Evolutionary conservation across 2,329 filamentous ascomycete genomes (phyloP).

Genomic region (Cercospora janseana): DNA sequence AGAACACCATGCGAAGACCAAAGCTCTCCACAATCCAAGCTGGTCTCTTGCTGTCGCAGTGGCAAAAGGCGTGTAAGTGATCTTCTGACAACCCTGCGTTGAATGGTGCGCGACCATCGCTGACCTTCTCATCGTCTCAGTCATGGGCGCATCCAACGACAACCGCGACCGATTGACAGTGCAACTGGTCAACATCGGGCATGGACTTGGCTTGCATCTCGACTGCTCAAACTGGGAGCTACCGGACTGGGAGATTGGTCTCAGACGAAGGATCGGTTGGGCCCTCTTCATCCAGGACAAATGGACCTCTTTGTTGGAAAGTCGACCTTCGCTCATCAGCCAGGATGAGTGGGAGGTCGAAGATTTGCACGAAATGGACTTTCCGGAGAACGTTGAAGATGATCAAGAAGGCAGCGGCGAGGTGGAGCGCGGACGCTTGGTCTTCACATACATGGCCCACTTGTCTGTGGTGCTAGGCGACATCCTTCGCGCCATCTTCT

Average conservation of each 20-base stretch:
- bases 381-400: constrained; percentile 35
- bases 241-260: constrained; percentile 33
- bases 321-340: constrained; percentile 31
- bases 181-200: constrained; percentile 41
- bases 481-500: constrained; percentile 27
- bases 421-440: constrained; percentile 31
- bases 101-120: background rate
- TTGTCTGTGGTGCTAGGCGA: constrained; percentile 30
- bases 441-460: constrained; percentile 35
- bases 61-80: constrained; percentile 33
- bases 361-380: constrained; percentile 29
- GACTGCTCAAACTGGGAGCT: constrained; percentile 33
- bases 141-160: constrained; percentile 28
- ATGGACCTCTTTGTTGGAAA: constrained; percentile 32
- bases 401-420: constrained; percentile 34
- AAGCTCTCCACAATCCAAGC: constrained; percentile 45
- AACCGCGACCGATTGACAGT: constrained; percentile 34
- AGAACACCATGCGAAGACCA: constrained; percentile 41
- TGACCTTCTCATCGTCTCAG: background rate
- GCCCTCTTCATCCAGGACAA: constrained; percentile 35
- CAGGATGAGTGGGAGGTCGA: constrained; percentile 32
- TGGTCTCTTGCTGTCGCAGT: constrained; percentile 39
- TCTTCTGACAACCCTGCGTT: background rate
- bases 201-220: constrained; percentile 42
- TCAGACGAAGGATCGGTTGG: constrained; percentile 34